Percentiles rank a stretch among this genome's conserved stretches.
Conservation (phyloP, 1,139 yeast genomes). For the Pichia sp. region DNA sequence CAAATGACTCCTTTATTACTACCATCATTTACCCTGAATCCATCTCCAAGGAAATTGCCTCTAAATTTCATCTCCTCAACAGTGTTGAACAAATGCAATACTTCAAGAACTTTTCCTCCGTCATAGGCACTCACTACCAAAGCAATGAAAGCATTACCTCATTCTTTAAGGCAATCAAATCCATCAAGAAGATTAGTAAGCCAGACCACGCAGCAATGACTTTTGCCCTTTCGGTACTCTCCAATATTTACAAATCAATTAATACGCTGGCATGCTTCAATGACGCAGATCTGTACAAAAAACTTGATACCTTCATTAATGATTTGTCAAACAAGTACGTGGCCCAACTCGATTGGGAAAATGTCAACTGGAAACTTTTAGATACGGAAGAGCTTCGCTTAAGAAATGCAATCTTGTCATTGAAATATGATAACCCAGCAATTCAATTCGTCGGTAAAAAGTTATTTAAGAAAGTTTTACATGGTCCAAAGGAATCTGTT, state of each 20-base stretch:
- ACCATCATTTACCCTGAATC: constrained; percentile 25
- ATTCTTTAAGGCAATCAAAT: constrained; percentile 33
- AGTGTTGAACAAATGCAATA: constrained; percentile 36
- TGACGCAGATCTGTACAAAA: constrained; percentile 31
- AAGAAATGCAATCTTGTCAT: constrained; percentile 40
- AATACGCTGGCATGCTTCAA: constrained; percentile 27
- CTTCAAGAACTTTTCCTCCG: constrained; percentile 38
- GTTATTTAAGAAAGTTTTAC: constrained; percentile 43
- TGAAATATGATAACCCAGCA: constrained; percentile 33
- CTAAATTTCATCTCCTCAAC: constrained; percentile 27
- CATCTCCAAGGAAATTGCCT: constrained; percentile 20
- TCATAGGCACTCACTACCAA: constrained; percentile 31
- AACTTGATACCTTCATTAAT: constrained; percentile 23
- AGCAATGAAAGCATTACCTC: constrained; percentile 32
- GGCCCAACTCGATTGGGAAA: constrained; percentile 27
- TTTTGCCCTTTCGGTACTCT: constrained; percentile 36
- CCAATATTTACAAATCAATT: constrained; percentile 32
- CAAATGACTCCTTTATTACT: constrained; percentile 40
- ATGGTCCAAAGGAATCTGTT: constrained; percentile 46
- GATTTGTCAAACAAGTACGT: constrained; percentile 23
- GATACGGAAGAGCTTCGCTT: constrained; percentile 37
- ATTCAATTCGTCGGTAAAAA: constrained; percentile 36
- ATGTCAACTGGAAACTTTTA: constrained; percentile 21
- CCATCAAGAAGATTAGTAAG: constrained; percentile 28
- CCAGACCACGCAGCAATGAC: constrained; percentile 22